Conservation (phyloP, 1,284 basidiomycete genomes). For the Leccinum cinnamomeum region DNA sequence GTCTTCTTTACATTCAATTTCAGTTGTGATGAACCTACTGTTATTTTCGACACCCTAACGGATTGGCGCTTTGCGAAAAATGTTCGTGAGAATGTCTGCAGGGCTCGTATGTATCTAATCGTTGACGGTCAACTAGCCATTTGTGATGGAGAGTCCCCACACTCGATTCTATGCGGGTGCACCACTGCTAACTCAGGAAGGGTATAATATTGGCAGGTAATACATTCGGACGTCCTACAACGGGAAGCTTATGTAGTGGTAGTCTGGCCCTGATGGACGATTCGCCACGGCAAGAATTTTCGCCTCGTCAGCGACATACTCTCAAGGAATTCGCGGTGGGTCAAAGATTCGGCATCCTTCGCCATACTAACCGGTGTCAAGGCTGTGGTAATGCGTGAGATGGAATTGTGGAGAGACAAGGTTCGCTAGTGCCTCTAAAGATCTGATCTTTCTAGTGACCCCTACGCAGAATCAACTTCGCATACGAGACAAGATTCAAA, state of each 20-base stretch:
- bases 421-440: conserved; percentile 38
- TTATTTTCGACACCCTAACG: conserved; percentile 74
- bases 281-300: conserved; percentile 80
- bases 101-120: not conserved
- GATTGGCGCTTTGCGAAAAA: conserved; percentile 91
- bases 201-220: conserved; percentile 84
- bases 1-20: conserved; percentile 8
- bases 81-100: conserved; percentile 41
- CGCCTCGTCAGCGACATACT: conserved; percentile 86
- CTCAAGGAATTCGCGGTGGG: conserved; percentile 87
- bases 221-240: conserved; percentile 24
- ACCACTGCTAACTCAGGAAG: conserved; percentile 85
- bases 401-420: conserved; percentile 95
- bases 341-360: not conserved
- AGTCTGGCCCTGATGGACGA: conserved; percentile 88
- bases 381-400: conserved; percentile 92
- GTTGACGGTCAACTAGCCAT: conserved; percentile 53
- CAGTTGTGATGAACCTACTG: conserved; percentile 85
- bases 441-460: not conserved
- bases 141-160: conserved; percentile 65
- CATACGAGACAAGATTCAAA: conserved; percentile 89
- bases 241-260: conserved; percentile 12
- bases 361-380: conserved; percentile 25
- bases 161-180: conserved; percentile 92
- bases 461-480: conserved; percentile 76